Conservation (phyloP, 73 alveolate genomes). For the Urostyla sp. region DNA sequence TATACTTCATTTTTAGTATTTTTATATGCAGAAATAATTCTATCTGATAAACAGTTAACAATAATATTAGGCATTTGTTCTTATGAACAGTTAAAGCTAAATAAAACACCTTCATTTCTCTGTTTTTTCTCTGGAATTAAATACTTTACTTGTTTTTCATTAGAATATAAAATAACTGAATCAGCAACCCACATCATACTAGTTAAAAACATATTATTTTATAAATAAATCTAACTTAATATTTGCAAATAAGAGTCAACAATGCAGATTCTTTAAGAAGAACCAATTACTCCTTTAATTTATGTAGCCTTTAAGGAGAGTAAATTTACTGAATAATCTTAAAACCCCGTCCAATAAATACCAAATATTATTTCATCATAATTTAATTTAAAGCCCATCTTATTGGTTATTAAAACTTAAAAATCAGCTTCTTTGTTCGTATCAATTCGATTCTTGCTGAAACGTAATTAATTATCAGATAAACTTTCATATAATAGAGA, state of each 20-base stretch:
- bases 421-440: constrained; percentile 52
- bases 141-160: constrained; percentile 40
- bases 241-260: constrained; percentile 36
- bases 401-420: constrained; percentile 33
- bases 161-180: constrained; percentile 16
- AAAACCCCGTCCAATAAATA: constrained; percentile 38
- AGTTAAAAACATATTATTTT: background rate
- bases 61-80: constrained; percentile 3
- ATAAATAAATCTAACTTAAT: background rate
- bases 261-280: constrained; percentile 40
- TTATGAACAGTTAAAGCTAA: constrained; percentile 16
- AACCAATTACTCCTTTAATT: constrained; percentile 28
- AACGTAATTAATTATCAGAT: constrained; percentile 36
- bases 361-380: constrained; percentile 61
- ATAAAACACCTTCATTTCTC: constrained; percentile 10
- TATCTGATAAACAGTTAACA: constrained; percentile 29
- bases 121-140: background rate
- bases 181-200: constrained; percentile 57
- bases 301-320: no score
- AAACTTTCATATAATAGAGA: constrained; percentile 47
- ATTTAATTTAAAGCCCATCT: constrained; percentile 30
- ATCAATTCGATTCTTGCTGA: constrained; percentile 39
- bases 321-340: background rate
- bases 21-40: constrained; percentile 33
- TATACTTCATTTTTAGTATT: constrained; percentile 1